Evolutionary conservation across 2,329 filamentous ascomycete genomes (phyloP), one percentile per base, ranked within the genome.

Genomic region (Hawksworthiomyces lignivorus): DNA sequence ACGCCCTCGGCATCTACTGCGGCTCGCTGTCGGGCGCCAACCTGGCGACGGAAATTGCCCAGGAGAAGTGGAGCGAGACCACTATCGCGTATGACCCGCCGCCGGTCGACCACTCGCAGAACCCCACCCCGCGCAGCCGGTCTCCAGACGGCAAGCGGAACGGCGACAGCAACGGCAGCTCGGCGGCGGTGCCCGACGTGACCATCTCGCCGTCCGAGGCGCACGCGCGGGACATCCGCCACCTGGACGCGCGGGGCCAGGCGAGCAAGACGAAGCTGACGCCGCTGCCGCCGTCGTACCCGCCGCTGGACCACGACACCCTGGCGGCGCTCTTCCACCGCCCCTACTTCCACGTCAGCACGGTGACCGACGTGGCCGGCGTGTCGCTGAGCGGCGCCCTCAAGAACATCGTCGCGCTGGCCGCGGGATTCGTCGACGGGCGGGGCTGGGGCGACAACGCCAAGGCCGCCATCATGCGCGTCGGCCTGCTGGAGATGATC

Each of bases 361-460:
- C 97, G 63, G 87, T 96, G 19, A 82, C 80, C 27, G 92, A 98
- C 58, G 92, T 98, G n/a, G 92, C 90, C 0, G 92, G 92, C 52
- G 90, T 96, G 1, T 97, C 92, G 5, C 80, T 98, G 26, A 84
- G 89, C 32, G 92, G 92, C 47, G 92, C 92, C 0, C 70, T 98
- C 53, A 98, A 98, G 73, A 98, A 98, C 69, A 83, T 98, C 50
- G 87, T 98, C 42, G 92, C 92, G 5, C 70, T 98, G 15, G 90
- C 88, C 5, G 89, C 92, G 24, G 92, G 92, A 44, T 98, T 94
- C 62, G 88, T 97, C 33, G 87, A 95, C 51, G 92, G 92, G 27
- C 78, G 90, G 48, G 90, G 90, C 51, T 98, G 92, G 90, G 92
- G 92, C 56, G 89, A 97, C 69, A 98, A 97, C 54, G 90, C 90